Percentiles rank a stretch among this genome's conserved stretches.
phyloP scores from a whole-genome alignment of 768 basidiomycete species.

The Lentinula raphanica region DNA sequence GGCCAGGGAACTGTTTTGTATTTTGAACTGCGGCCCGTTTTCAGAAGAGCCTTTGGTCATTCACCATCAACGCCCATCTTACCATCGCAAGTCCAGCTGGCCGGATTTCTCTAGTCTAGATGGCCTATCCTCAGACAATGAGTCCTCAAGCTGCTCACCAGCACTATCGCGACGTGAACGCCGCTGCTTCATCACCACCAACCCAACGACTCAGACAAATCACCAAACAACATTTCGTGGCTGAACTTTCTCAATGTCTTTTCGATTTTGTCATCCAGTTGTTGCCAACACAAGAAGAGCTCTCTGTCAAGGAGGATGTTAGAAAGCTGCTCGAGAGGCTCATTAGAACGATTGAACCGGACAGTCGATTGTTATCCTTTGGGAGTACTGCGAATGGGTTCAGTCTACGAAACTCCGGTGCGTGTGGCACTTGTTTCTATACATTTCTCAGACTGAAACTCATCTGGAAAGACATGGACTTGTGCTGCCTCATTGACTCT shows the following conservation, averaged over 20 bases:
- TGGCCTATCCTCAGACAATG: slow-evolving; percentile 39
- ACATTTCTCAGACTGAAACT: background rate
- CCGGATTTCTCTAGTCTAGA: slow-evolving; percentile 11
- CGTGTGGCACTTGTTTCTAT: background rate
- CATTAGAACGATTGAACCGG: slow-evolving; percentile 91
- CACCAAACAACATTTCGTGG: slow-evolving; percentile 61
- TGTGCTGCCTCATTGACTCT: slow-evolving; percentile 94
- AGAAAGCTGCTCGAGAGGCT: slow-evolving; percentile 91
- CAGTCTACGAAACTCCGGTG: slow-evolving; percentile 92
- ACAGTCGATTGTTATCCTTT: slow-evolving; percentile 86
- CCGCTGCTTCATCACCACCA: background rate
- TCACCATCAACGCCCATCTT: slow-evolving; percentile 1
- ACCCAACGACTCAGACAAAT: slow-evolving; percentile 27
- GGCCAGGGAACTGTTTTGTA: background rate
- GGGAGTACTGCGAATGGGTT: slow-evolving; percentile 97
- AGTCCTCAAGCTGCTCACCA: slow-evolving; percentile 24
- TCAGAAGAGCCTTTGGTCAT: background rate
- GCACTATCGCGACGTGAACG: slow-evolving; percentile 26
- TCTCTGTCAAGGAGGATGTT: slow-evolving; percentile 94
- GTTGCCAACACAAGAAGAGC: slow-evolving; percentile 83
- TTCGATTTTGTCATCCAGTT: slow-evolving; percentile 93
- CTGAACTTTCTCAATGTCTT: slow-evolving; percentile 83
- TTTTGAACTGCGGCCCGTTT: background rate
- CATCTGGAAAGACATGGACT: slow-evolving; percentile 80
- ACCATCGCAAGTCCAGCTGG: slow-evolving; percentile 1